Base-by-base conservation (phyloP, 768 basidiomycete genomes). In the Russula vinacea region DNA sequence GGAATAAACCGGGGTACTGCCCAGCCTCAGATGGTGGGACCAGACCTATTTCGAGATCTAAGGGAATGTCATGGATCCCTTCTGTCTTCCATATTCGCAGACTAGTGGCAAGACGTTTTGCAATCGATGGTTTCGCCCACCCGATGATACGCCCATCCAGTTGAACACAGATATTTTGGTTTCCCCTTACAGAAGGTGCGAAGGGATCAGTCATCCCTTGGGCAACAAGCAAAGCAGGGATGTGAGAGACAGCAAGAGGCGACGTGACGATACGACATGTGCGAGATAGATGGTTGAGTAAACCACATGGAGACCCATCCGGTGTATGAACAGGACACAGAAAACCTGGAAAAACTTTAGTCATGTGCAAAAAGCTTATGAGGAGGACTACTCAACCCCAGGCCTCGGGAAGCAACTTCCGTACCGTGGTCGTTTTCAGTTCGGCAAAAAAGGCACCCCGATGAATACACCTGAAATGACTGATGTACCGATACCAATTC, bases 371-470 rank as follows among this genome's bases (percentile, higher is more conserved):
- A 62, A 22, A 29, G 17, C 9, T 64, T 56, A 47, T 22, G 14
- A 37, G 57, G 52, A 33, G 33, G 37, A 32, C 73, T 80, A 68
- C 64, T 35, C 58, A 72, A 93, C 94, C 97, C 97, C 97, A 99
- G 39, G 96, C 91, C 76, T 99, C 97, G 26, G 97, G 97, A 19
- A 98, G 79, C 56, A 99, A 79, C 75, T 98, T 98, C 67, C 97
- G 88, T 60, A 99, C 97, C 24, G 94, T 88, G 0, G 97, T 99
- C 1, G 97, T 99, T 79, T 98, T 98, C 59, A 98, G 84, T 74
- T 98, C 94, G 8, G 95, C 92, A 73, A 99, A 99, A 84, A 99
- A 99, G 42, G 97, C 94, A 74, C 97, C 97, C 77, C 97, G 92
- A 77, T 99, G 97, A 35, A 99, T 94, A 75, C 92, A 97, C 62